Base-by-base conservation (phyloP, 306 rosid species). In the Cicer arietinum region DNA sequence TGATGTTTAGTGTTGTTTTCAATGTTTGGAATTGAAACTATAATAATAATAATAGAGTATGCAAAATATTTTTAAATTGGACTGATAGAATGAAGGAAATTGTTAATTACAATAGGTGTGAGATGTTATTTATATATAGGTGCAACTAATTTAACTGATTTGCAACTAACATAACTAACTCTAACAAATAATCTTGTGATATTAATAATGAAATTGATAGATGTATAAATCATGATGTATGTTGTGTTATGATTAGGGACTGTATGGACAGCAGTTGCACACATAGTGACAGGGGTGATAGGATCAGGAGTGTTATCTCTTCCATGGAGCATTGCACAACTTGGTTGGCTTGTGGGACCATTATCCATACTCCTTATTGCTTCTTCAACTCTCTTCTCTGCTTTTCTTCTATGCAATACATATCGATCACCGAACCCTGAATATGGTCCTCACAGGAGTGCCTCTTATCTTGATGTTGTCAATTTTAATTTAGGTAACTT, bases 341-440 rank as follows among this genome's bases (percentile, higher is more conserved):
- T 88, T 53, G 91, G 91, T 0, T 88, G 90, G 92, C 14, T 88
- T 59, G 90, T 81, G 0, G 92, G 88, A 0, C 90, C 90, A 5
- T 16, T 79, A 7, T 69, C 84, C 0, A 42, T 88, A n/a, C 17
- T 88, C 7, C 6, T 80, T 12, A 75, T 88, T 22, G 92, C 88
- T 51, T 25, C 71, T 2, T 10, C 64, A 76, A 88, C 90, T 50
- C 76, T 88, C 11, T 4, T 82, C 46, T 67, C 90, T 22, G 35
- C 90, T 35, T 68, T 79, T 68, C 90, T 88, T 71, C 76, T 84
- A 5, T 78, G 78, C 78, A 75, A 88, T 50, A 57, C 85, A 2
- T 88, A 72, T 57, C 83, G 90, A 20, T 83, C 74, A 44, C 92
- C 88, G 0, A 70, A 86, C 41, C 85, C 90, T 0, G 78, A 84